These are phyloP conservation scores for Fraxinus baroniana DNA, from an alignment of 305 asterid genomes.

Conservation along the genomic window DNA sequence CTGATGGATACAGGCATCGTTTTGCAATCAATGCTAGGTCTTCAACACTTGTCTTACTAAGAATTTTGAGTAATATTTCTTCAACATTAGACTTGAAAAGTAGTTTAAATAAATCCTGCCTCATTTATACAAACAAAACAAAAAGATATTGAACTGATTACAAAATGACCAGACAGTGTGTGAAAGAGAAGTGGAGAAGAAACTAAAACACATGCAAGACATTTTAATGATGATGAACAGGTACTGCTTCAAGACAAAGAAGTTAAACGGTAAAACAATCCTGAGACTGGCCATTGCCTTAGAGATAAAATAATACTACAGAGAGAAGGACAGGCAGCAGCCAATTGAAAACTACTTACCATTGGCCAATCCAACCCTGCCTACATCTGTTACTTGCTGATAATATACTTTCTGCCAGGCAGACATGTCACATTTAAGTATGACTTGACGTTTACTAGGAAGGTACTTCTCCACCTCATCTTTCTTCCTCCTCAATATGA, in stretches of 20 bases:
- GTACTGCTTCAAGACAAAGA: background rate
- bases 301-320: background rate
- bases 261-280: background rate
- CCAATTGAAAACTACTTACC: conserved; percentile 47
- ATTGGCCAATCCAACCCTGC: conserved; percentile 85
- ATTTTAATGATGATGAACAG: background rate
- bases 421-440: conserved; percentile 93
- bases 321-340: background rate
- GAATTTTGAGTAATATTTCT: background rate
- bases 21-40: background rate
- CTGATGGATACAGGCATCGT: background rate
- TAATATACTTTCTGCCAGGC: conserved; percentile 95
- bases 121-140: background rate
- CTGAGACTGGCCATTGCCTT: background rate
- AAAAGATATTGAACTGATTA: background rate
- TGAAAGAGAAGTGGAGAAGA: background rate
- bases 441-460: conserved; percentile 90
- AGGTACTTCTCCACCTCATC: conserved; percentile 97
- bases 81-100: background rate
- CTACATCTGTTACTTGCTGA: conserved; percentile 89
- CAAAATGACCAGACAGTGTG: background rate
- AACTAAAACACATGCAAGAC: background rate
- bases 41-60: background rate
- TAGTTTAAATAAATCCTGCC: background rate
- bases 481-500: conserved; percentile 94